These are phyloP conservation scores for Tylopilus balloui DNA, from an alignment of 768 basidiomycete species.

Conservation along the genomic window DNA sequence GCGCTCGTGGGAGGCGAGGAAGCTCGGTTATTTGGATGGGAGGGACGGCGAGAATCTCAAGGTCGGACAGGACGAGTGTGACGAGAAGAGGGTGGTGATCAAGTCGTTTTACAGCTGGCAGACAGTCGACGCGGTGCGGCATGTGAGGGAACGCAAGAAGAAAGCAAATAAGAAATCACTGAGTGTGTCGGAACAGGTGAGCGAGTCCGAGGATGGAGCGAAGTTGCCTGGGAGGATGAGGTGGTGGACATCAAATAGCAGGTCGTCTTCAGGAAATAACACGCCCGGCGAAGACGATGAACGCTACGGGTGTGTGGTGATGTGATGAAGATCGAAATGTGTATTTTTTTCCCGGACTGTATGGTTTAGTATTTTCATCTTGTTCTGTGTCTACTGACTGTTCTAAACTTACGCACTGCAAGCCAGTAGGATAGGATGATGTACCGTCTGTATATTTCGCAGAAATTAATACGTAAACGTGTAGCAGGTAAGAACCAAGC, in stretches of 20 bases:
- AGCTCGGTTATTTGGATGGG: constrained; percentile 65
- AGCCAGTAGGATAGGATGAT: constrained; percentile 11
- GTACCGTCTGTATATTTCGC: constrained; percentile 14
- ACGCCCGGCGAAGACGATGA: constrained; percentile 46
- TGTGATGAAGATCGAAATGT: constrained; percentile 40
- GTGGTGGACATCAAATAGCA: constrained; percentile 43
- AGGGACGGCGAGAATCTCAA: constrained; percentile 63
- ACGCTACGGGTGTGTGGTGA: constrained; percentile 63
- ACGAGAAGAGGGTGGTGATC: constrained; percentile 63
- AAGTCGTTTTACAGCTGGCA: constrained; percentile 88
- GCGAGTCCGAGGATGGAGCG: constrained; percentile 29
- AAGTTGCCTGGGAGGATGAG: constrained; percentile 16
- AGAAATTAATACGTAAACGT: constrained; percentile 16
- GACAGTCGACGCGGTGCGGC: constrained; percentile 72
- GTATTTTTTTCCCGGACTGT: constrained; percentile 26
- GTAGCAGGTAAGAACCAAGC: neutral
- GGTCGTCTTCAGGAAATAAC: constrained; percentile 44
- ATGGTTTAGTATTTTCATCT: constrained; percentile 24
- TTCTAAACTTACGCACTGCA: constrained; percentile 13
- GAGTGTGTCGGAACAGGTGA: constrained; percentile 33
- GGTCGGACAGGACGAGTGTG: constrained; percentile 79
- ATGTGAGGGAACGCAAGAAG: constrained; percentile 57
- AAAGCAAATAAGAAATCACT: constrained; percentile 46
- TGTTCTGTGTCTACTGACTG: constrained; percentile 10
- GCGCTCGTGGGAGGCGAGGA: constrained; percentile 69